Evolutionary conservation across 1,284 basidiomycete genomes (phyloP).

Genomic region (Phenoliferia sp.): DNA sequence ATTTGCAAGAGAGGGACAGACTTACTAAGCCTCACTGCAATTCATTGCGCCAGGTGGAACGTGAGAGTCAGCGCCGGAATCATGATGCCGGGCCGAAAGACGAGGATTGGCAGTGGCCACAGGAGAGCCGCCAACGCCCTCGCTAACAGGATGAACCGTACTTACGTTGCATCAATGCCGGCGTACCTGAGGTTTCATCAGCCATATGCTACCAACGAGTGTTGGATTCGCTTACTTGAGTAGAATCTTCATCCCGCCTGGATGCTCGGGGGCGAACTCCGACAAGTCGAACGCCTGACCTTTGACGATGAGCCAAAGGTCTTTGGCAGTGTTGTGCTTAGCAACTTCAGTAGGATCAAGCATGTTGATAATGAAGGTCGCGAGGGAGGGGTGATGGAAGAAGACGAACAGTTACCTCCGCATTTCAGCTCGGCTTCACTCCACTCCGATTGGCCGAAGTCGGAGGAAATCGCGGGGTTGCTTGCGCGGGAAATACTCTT

Average conservation of each 20-base stretch:
- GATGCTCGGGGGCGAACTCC: slow-evolving; percentile 1
- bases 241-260: slow-evolving; percentile 68
- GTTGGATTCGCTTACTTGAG: too few relatives aligned
- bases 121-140: neutral
- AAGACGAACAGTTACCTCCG: too few relatives aligned
- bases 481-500: too few relatives aligned
- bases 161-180: slow-evolving; percentile 66
- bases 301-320: slow-evolving; percentile 77
- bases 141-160: neutral
- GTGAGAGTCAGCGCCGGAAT: neutral
- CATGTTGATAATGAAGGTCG: neutral
- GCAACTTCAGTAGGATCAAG: slow-evolving; percentile 53
- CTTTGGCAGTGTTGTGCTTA: slow-evolving; percentile 62
- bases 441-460: too few relatives aligned
- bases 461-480: too few relatives aligned
- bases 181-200: too few relatives aligned
- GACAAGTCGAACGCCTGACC: slow-evolving; percentile 11
- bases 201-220: too few relatives aligned
- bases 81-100: neutral
- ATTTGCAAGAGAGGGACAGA: slow-evolving; percentile 3
- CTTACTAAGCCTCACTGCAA: slow-evolving; percentile 40
- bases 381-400: neutral
- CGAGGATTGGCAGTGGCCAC: too few relatives aligned
- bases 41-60: neutral
- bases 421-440: too few relatives aligned